Evolutionary conservation across 1,284 basidiomycete genomes (phyloP), one percentile per base, ranked within the genome.

Genomic region (Laetiporus sulphureus): DNA sequence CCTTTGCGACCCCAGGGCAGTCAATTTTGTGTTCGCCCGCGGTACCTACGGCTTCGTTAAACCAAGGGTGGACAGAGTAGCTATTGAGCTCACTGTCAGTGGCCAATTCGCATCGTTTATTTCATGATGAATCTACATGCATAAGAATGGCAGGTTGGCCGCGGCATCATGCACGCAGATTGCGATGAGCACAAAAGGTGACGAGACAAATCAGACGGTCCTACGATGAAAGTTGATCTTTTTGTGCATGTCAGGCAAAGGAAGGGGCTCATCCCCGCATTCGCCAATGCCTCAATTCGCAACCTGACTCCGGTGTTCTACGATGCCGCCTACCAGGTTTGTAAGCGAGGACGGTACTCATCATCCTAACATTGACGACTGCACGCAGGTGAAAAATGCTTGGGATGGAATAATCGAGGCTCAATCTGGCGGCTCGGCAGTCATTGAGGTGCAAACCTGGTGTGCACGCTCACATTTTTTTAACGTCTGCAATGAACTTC

Each of bases 1-100:
- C 3, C 58, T 81, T 8, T 65, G 65, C 30, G 79, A 81, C 48
- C 71, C 75, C 0, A 76, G 71, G 49, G 77, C 77, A 0, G 58
- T 73, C 22, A 59, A 67, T 0, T 73, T 79, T 45, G 68, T 77
- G 42, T 75, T 71, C 46, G 60, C 64, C 0, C 64, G 61, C 43
- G 76, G 77, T 38, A 70, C 74, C 0, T 68, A 63, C 44, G 66
- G 59, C 0, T 80, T 79, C 45, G 59, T 68, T 3, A 65, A 53
- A 35, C 51, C 53, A 7, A 41, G 36, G 22, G 33, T 50, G 3
- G n/a, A 41, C 3, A 68, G 64, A 40, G 46, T 57, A 1, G 61
- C 70, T 19, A 60, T 76, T 15, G 66, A 67, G 36, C 61, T 57
- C 33, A 44, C 72, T 38, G 77, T 69, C 37, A 21, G 69, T 62